These are phyloP conservation scores for Entophlyctis luteolus DNA, from an alignment of 192 early-diverging fungal genomes.

Conservation along the genomic window DNA sequence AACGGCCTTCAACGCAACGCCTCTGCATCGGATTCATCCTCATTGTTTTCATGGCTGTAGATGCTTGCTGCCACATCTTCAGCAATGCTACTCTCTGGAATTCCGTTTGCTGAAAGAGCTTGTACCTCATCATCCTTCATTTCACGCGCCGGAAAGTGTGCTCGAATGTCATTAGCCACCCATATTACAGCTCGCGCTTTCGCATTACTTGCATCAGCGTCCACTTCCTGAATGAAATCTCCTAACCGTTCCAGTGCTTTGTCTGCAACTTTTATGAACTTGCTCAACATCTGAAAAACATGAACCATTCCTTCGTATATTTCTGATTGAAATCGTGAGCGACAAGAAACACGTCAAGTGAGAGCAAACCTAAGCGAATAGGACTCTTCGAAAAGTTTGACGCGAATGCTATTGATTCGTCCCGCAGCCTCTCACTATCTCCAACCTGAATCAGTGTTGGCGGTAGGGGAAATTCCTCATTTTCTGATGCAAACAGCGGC, in stretches of 20 bases:
- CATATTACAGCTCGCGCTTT: background rate
- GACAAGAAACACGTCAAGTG: background rate
- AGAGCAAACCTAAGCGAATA: slow-evolving; percentile 25
- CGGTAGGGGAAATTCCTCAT: slow-evolving; percentile 23
- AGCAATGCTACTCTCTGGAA: background rate
- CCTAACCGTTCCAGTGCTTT: slow-evolving; percentile 26
- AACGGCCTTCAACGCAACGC: no score
- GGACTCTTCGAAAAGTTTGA: slow-evolving; percentile 8
- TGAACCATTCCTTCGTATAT: slow-evolving; percentile 48
- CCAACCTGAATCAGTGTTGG: slow-evolving; percentile 50
- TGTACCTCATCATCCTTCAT: background rate
- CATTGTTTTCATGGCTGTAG: background rate
- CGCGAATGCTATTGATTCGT: slow-evolving; percentile 43
- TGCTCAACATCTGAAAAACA: slow-evolving; percentile 44
- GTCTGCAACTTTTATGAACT: slow-evolving; percentile 16
- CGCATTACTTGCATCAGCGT: background rate
- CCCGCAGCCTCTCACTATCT: slow-evolving; percentile 44
- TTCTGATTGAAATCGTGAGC: slow-evolving; percentile 20
- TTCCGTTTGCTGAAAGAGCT: background rate
- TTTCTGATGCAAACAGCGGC: slow-evolving; percentile 39
- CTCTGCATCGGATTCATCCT: no score
- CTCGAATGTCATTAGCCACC: background rate
- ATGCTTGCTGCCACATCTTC: slow-evolving; percentile 5
- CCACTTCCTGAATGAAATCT: background rate
- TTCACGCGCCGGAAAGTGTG: background rate